Conservation (phyloP, 345 rosid species). For the Erysimum cheiranthoides region DNA sequence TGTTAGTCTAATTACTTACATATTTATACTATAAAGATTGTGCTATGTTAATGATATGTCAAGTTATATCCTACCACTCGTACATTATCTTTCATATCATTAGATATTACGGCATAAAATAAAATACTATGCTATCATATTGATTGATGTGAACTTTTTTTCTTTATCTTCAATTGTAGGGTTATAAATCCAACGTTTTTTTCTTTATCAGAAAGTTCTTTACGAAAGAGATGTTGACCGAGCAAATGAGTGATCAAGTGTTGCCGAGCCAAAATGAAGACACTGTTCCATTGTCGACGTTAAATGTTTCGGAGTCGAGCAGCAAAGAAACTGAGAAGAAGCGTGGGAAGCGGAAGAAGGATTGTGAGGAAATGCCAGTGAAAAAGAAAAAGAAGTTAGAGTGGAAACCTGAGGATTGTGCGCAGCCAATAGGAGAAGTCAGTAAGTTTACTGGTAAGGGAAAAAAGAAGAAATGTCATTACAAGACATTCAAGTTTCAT, state of each 20-base stretch:
- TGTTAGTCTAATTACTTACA: neutral
- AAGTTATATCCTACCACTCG: neutral
- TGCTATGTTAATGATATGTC: neutral
- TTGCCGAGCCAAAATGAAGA: constrained; percentile 47
- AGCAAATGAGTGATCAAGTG: constrained; percentile 43
- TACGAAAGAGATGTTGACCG: constrained; percentile 46
- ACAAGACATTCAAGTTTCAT: neutral
- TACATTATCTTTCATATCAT: neutral
- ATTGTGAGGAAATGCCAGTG: neutral
- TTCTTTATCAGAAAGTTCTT: neutral
- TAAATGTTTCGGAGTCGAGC: constrained; percentile 18
- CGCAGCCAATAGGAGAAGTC: neutral
- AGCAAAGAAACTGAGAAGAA: neutral
- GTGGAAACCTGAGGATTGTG: neutral
- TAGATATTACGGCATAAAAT: too few relatives aligned
- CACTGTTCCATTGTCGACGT: constrained; percentile 22
- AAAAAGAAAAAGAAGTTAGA: neutral
- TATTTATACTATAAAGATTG: neutral
- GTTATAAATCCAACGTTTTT: neutral
- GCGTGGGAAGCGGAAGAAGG: neutral
- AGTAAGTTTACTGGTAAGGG: constrained; percentile 8
- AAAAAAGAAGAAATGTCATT: neutral
- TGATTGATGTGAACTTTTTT: neutral
- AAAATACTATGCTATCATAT: too few relatives aligned
- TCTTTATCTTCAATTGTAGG: neutral